These are phyloP conservation scores for Herpotrichia juniperi DNA, from an alignment of 2,329 filamentous ascomycete genomes.

Conservation along the genomic window DNA sequence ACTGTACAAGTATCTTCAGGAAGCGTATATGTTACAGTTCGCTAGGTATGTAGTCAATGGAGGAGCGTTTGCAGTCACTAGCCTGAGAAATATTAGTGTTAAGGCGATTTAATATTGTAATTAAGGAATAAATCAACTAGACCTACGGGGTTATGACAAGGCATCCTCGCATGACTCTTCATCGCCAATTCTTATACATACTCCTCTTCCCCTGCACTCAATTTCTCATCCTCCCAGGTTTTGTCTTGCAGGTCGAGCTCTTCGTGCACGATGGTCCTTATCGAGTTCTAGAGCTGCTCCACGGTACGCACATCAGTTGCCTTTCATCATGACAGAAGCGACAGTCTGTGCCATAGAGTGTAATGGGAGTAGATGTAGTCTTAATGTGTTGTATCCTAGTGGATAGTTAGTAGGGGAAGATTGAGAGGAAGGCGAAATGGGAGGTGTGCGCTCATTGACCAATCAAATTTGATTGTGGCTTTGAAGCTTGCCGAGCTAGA, in stretches of 20 bases:
- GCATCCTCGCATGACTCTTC: constrained; percentile 9
- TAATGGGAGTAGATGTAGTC: constrained; percentile 9
- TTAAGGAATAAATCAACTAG: background rate
- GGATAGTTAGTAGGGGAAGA: background rate
- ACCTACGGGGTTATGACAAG: constrained; percentile 11
- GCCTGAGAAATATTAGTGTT: constrained; percentile 7
- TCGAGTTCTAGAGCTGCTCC: constrained; percentile 7
- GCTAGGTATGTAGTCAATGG: background rate
- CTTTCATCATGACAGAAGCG: constrained; percentile 11
- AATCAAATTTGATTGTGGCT: constrained; percentile 7
- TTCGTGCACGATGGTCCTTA: constrained; percentile 16
- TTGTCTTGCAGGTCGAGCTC: background rate
- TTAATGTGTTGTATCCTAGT: constrained; percentile 11
- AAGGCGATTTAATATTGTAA: too few species aligned
- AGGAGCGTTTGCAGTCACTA: constrained; percentile 15
- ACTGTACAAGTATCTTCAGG: constrained; percentile 13
- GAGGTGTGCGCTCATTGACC: constrained; percentile 11
- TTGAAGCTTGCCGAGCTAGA: too few species aligned
- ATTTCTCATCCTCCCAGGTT: background rate
- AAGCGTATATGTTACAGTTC: background rate
- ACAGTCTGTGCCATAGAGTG: constrained; percentile 12
- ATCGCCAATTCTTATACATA: constrained; percentile 7
- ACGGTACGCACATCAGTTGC: constrained; percentile 11
- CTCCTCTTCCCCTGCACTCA: background rate
- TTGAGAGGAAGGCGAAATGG: background rate